Base-by-base conservation (phyloP, 768 basidiomycete genomes). In the Lentinula raphanica region DNA sequence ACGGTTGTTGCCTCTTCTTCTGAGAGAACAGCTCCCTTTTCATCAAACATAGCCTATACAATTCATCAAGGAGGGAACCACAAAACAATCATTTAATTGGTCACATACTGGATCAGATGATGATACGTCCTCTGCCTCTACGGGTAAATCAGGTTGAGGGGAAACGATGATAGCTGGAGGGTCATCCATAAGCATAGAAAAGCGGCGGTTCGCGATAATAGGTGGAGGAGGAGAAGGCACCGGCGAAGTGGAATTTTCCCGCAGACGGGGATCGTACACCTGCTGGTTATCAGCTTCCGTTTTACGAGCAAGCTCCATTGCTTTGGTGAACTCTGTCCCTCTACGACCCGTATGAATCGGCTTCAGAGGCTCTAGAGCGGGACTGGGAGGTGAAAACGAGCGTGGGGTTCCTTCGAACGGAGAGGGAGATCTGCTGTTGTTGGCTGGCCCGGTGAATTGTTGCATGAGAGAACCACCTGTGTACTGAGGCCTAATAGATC, bases 231-330 rank as follows among this genome's bases (percentile, higher is more conserved):
- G 32, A 21, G 62, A 57, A 58, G 57, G 40, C 29, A 36, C n/a
- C 15, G 55, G 54, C 15, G 62, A 58, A 50, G 65, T 32, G 28
- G 62, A 59, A 25, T 64, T 28, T 42, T 68, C 64, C 17, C 56
- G 32, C 8, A 36, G 40, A 46, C 42, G 55, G 42, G 56, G 64
- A 63, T 59, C 62, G 58, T 28, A 42, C 56, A 55, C 38, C 60
- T 66, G 23, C 69, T 69, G 21, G 62, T 63, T 31, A 36, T 56
- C 39, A 29, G 39, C 27, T 60, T 76, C 77, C 7, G 70, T 71
- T 66, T 72, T 75, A 27, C 71, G 66, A 11, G 78, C 77, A 23
- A 71, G 65, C 58, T 75, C 76, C 57, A 78, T 64, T n/a, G 76
- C 76, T 42, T 72, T 68, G 27, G 69, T 66, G 60, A 78, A 78